Conservation (phyloP, 116 monocot genomes). For the Phalaenopsis hybrid region DNA sequence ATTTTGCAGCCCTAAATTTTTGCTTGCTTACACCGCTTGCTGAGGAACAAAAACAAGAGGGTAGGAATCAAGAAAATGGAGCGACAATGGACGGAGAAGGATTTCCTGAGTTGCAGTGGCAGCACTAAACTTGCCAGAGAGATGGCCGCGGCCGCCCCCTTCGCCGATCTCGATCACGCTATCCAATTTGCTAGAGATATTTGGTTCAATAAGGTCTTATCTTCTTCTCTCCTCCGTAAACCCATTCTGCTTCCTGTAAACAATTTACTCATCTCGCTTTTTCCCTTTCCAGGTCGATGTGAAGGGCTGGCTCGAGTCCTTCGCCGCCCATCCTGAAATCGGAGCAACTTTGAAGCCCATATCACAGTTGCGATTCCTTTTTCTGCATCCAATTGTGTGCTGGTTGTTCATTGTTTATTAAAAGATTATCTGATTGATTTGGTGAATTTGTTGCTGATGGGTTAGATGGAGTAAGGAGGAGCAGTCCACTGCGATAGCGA, state of each 20-base stretch:
- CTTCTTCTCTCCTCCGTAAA: neutral
- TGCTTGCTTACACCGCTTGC: too few relatives aligned
- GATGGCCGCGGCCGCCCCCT: conserved; percentile 65
- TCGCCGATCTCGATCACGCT: conserved; percentile 58
- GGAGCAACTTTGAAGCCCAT: conserved; percentile 50
- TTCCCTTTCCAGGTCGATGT: conserved; percentile 53
- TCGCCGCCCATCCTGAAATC: conserved; percentile 84
- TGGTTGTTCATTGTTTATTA: neutral
- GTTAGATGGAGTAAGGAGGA: conserved; percentile 81
- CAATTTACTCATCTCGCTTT: neutral
- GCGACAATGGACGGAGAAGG: conserved; percentile 29
- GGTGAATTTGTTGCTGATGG: conserved; percentile 9
- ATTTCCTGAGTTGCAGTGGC: conserved; percentile 53
- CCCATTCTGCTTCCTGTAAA: neutral
- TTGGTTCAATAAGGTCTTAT: conserved; percentile 56
- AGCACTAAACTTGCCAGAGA: conserved; percentile 52
- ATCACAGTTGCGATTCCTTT: conserved; percentile 34
- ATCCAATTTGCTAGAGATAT: conserved; percentile 54
- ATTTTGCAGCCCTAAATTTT: too few relatives aligned
- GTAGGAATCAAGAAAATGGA: conserved; percentile 11
- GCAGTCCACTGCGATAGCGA: conserved; percentile 67
- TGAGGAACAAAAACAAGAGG: too few relatives aligned
- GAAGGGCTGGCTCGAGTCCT: conserved; percentile 79
- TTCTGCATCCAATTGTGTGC: neutral
- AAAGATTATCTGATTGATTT: neutral